Evolutionary conservation across 2,329 filamentous ascomycete genomes (phyloP), one percentile per base, ranked within the genome.

Genomic region (Clarireedia paspali): DNA sequence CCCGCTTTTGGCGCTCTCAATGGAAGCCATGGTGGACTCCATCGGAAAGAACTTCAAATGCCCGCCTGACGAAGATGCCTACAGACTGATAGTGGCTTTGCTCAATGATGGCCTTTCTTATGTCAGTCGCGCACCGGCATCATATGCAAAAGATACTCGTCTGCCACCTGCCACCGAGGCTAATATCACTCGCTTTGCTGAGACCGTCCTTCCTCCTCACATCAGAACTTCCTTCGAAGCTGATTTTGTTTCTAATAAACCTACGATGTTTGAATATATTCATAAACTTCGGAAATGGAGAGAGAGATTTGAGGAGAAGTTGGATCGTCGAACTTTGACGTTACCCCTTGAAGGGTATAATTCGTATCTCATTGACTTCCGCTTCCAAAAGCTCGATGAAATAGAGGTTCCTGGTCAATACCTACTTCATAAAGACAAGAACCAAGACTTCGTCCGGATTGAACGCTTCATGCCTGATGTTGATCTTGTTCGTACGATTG

Each of bases 11-110:
- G 94, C 95, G 9, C 76, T 97, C 45, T 96, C 92, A 0, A 97
- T 99, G 94, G 94, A 99, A 74, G 96, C 92, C 0, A 99, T 97
- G 91, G 91, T 97, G 30, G 94, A 99, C 69, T 92, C 97, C 72
- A 96, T 99, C 57, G 88, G 94, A 71, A 97, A 97, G 77, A 88
- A 97, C 73, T 99, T 99, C 81, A 99, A 99, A 74, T 97, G 94
- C 66, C 92, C 92, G 14, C 92, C 92, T 0, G 94, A 99, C 66
- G 94, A 99, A 70, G 94, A 99, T 74, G 95, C 94, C 2, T 97
- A 97, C 72, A 83, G 94, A 50, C 79, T 99, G 15, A 99, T 99
- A 62, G 92, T 97, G n/a, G 95, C 94, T 2, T 76, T 99, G 10
- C 82, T 99, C 23, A 99, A 99, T 69, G 94, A 99, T 71, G 94